Percentiles rank a stretch among this genome's conserved stretches.
These are phyloP conservation scores for Candida sphagnicola DNA, from an alignment of 805 yeast species.

Conservation along the genomic window DNA sequence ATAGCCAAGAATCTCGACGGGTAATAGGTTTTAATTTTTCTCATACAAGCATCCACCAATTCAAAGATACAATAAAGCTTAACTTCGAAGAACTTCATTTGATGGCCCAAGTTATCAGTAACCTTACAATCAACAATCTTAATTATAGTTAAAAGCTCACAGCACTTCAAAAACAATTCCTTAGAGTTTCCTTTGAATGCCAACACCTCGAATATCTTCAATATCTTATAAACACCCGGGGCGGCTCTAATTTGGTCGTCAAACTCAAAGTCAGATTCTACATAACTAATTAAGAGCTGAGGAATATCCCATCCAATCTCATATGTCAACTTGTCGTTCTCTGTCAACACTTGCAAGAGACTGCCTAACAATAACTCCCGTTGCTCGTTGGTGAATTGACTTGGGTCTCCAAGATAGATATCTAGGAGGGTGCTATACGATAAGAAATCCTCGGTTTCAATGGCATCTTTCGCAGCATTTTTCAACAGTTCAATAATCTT, in stretches of 20 bases:
- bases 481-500: constrained; percentile 23
- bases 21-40: constrained; percentile 59
- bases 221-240: constrained; percentile 35
- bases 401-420: constrained; percentile 48
- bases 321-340: constrained; percentile 47
- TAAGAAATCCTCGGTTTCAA: constrained; percentile 55
- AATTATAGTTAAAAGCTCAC: constrained; percentile 55
- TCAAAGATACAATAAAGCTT: constrained; percentile 67
- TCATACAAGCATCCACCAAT: constrained; percentile 54
- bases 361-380: constrained; percentile 44
- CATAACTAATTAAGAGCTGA: constrained; percentile 51
- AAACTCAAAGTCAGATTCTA: constrained; percentile 36
- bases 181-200: constrained; percentile 75
- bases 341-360: constrained; percentile 40
- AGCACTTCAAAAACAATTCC: constrained; percentile 67
- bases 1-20: constrained; percentile 80
- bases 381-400: constrained; percentile 45
- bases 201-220: constrained; percentile 57
- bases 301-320: constrained; percentile 96
- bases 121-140: constrained; percentile 14
- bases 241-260: constrained; percentile 26
- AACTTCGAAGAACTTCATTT: constrained; percentile 42
- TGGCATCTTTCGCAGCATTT: constrained; percentile 30
- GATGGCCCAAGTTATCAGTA: constrained; percentile 8
- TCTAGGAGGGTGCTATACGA: constrained; percentile 74